Base-by-base conservation (phyloP, 1,284 basidiomycete species). In the Rhodotorula sp. region DNA sequence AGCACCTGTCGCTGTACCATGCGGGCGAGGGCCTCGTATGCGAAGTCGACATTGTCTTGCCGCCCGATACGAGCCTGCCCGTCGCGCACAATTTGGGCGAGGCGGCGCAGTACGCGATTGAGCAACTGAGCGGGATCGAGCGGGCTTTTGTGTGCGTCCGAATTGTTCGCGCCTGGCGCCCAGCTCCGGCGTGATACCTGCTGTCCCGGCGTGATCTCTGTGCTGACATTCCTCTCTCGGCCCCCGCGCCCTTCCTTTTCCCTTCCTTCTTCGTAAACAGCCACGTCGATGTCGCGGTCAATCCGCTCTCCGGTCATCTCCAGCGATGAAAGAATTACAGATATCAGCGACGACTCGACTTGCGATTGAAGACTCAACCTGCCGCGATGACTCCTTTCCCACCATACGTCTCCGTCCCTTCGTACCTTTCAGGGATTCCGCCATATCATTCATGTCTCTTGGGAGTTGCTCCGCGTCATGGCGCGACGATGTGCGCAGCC, bases 21-120 rank as follows among this genome's bases (percentile, higher is more conserved):
- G 75, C 74, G 3, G 79, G 79, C 3, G 79, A 79, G 29, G 69
- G 61, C 18, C 56, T 56, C 37, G 33, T 62, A 6, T 56, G 51
- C 22, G 83, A 84, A 66, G 75, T 78, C 49, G 78, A 78, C 46
- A 80, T 83, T 26, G 82, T 84, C 56, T 77, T 84, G 4, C 83
- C 83, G 1, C 71, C 77, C 24, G 72, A 79, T 2, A 83, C 81
- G 18, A 77, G 80, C 0, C 74, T 84, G 12, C 82, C 82, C 48
- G 79, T 79, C 60, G 82, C 82, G 14, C 83, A 83, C 69, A 81
- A 84, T 72, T 71, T 83, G 1, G 82, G 82, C 15, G 62, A 62
- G 29, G 62, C 42, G 37, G 59, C 62, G 4, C 75, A 77, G 60
- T 75, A 74, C 46, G 66, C 70, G 24, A 67, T 77, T 26, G 77